These are phyloP conservation scores for Fusarium temperatum DNA, from an alignment of 2,329 filamentous ascomycete genomes.

Conservation along the genomic window DNA sequence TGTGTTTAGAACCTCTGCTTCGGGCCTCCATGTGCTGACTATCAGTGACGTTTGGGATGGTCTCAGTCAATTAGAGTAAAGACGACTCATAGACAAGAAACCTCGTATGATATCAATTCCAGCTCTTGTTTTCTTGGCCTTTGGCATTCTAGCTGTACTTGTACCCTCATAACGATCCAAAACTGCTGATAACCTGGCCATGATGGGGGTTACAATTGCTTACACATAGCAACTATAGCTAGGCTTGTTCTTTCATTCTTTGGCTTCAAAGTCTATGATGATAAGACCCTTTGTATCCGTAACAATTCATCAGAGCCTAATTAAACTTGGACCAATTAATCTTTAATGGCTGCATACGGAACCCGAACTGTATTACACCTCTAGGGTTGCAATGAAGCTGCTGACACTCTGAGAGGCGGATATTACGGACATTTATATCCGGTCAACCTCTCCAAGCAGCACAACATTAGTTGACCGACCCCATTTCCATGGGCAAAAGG, in stretches of 20 bases:
- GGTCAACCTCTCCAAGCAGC: neutral
- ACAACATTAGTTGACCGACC: conserved; percentile 11
- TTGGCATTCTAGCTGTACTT: neutral
- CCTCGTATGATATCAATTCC: too few relatives aligned
- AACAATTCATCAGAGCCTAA: neutral
- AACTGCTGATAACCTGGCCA: neutral
- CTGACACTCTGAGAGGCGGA: neutral
- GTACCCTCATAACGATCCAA: neutral
- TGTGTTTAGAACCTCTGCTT: neutral
- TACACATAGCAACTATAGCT: neutral
- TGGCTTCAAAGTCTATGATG: neutral
- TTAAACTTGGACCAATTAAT: neutral
- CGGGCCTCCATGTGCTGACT: neutral
- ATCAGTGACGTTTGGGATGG: neutral
- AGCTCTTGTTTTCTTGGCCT: neutral
- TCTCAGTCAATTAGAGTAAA: neutral
- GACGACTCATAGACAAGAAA: neutral
- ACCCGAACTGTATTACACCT: neutral
- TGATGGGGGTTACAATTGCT: neutral
- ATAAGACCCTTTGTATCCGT: neutral
- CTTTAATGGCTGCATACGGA: neutral
- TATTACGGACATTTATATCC: conserved; percentile 23
- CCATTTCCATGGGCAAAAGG: conserved; percentile 1
- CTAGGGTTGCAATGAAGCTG: neutral
- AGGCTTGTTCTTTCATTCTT: neutral